A percentile compares a stretch with the other conserved stretches of the same genome.
Evolutionary conservation across 495 filamentous ascomycete species (phyloP).

Genomic region (Thermothielavioides terrestris): DNA sequence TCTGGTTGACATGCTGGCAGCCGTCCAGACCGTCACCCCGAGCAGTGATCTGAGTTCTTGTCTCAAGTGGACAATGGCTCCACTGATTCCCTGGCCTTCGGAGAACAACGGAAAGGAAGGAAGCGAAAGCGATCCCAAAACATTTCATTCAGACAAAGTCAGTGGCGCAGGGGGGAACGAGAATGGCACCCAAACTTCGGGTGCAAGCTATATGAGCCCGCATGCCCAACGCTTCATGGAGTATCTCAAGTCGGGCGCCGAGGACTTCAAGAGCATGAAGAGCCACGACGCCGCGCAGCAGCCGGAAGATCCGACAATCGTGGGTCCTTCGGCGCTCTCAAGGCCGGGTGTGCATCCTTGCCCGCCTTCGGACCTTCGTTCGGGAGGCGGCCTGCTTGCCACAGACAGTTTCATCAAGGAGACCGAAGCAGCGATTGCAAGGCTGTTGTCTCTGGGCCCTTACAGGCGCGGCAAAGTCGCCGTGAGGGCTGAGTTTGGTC

Average conservation of each 20-base stretch:
- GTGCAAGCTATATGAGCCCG: no score
- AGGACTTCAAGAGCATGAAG: neutral
- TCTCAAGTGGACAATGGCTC: constrained; percentile 9
- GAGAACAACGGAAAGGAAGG: neutral
- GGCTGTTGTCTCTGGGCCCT: constrained; percentile 7
- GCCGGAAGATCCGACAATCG: neutral
- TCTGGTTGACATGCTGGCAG: constrained; percentile 3
- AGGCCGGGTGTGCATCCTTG: neutral
- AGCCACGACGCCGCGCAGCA: neutral
- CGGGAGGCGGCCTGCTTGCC: neutral
- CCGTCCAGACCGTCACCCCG: neutral
- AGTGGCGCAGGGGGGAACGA: neutral
- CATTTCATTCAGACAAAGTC: neutral
- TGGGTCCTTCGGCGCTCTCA: neutral
- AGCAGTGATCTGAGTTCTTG: neutral
- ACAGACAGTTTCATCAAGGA: constrained; percentile 2
- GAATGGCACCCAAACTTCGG: neutral
- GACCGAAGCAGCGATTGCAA: constrained; percentile 6
- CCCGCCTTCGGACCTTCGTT: no score
- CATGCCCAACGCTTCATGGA: neutral
- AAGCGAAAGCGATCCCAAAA: neutral
- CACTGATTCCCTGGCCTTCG: constrained; percentile 6
- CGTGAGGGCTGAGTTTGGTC: constrained; percentile 37
- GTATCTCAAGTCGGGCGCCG: neutral
- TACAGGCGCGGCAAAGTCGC: constrained; percentile 25